These are phyloP conservation scores for Diaporthe batatas DNA, from an alignment of 2,329 filamentous ascomycete species.

Conservation along the genomic window DNA sequence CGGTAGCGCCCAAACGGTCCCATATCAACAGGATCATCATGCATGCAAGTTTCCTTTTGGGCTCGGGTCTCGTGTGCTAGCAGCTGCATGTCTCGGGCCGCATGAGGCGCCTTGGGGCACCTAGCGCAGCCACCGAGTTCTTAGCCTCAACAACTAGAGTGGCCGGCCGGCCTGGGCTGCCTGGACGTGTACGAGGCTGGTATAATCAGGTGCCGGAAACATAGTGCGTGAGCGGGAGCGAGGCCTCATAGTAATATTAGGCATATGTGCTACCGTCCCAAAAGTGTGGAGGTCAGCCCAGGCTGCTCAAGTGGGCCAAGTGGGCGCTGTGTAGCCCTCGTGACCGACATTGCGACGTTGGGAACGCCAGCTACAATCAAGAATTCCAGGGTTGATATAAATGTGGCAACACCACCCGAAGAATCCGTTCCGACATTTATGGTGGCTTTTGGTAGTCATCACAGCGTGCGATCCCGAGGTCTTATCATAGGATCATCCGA, in stretches of 20 bases:
- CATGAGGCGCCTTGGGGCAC: neutral
- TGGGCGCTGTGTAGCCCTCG: too few relatives aligned
- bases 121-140: slow-evolving; percentile 1
- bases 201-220: slow-evolving; percentile 8
- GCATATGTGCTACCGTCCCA: neutral
- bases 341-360: neutral
- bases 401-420: neutral
- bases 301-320: too few relatives aligned
- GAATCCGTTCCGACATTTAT: neutral
- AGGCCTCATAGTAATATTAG: neutral
- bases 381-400: neutral
- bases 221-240: neutral
- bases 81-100: slow-evolving; percentile 17
- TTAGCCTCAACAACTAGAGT: slow-evolving; percentile 1
- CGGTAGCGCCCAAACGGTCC: neutral
- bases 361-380: neutral
- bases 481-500: neutral
- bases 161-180: neutral
- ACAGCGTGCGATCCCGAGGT: slow-evolving; percentile 2
- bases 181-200: neutral
- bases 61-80: neutral
- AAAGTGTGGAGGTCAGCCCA: neutral
- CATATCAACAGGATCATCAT: slow-evolving; percentile 9
- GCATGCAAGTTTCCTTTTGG: slow-evolving; percentile 6
- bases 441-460: neutral